Conservation (phyloP, 768 basidiomycete species). For the Coprinopsis marcescibilis region DNA sequence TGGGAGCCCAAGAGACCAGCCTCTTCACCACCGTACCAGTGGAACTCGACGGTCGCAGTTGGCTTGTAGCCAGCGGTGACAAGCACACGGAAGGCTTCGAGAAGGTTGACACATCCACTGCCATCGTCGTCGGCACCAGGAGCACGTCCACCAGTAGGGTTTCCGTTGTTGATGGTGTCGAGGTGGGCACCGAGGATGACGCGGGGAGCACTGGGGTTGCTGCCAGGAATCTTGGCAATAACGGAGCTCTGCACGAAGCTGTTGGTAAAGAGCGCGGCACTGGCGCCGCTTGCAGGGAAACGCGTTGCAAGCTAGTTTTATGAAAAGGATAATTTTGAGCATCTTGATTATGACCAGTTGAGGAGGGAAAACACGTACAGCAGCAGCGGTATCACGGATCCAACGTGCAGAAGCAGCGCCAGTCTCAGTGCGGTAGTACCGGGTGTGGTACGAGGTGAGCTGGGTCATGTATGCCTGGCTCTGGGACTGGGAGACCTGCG, state of each 20-base stretch:
- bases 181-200: constrained; percentile 38
- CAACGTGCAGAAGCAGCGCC: constrained; percentile 34
- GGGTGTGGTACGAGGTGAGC: constrained; percentile 37
- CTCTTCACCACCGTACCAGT: constrained; percentile 44
- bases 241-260: constrained; percentile 29
- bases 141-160: constrained; percentile 33
- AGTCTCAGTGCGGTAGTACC: constrained; percentile 34
- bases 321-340: constrained; percentile 15
- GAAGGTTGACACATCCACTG: constrained; percentile 37
- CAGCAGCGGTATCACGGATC: constrained; percentile 28
- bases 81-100: constrained; percentile 37
- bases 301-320: constrained; percentile 1
- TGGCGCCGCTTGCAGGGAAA: constrained; percentile 23
- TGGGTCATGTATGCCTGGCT: constrained; percentile 29
- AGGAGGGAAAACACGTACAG: constrained; percentile 16
- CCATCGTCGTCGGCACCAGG: constrained; percentile 50
- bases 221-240: constrained; percentile 33
- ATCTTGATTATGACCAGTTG: constrained; percentile 14
- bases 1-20: constrained; percentile 45
- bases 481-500: constrained; percentile 24
- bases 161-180: constrained; percentile 36
- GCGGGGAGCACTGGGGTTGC: constrained; percentile 21
- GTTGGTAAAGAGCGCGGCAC: constrained; percentile 25
- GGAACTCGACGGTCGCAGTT: constrained; percentile 38
- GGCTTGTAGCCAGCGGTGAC: constrained; percentile 34